Percentiles rank a stretch among this genome's conserved stretches.
Evolutionary conservation across 805 yeast genomes (phyloP).

Genomic region (Yarrowia sp.): DNA sequence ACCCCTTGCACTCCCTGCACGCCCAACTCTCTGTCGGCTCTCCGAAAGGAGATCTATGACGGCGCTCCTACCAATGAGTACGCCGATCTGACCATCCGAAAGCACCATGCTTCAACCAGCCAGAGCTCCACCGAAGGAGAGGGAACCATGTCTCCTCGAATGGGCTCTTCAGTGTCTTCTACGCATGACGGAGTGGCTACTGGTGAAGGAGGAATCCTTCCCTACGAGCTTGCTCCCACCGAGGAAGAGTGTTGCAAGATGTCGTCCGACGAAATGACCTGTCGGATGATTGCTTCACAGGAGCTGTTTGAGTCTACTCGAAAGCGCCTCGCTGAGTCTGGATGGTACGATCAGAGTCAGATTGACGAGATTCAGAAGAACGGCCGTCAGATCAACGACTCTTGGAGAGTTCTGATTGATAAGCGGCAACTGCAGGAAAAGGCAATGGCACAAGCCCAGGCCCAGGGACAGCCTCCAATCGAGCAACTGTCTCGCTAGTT

Average conservation of each 20-base stretch:
- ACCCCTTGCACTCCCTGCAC: slow-evolving; percentile 27
- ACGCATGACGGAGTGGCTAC: slow-evolving; percentile 19
- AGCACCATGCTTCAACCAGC: slow-evolving; percentile 18
- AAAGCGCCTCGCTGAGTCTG: slow-evolving; percentile 23
- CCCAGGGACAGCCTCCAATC: slow-evolving; percentile 1
- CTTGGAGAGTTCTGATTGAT: slow-evolving; percentile 11
- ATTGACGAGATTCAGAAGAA: slow-evolving; percentile 25
- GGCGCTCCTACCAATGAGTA: slow-evolving; percentile 9
- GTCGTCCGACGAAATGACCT: slow-evolving; percentile 24
- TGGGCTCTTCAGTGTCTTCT: slow-evolving; percentile 19
- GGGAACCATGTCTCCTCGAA: slow-evolving; percentile 22
- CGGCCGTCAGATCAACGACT: slow-evolving; percentile 10
- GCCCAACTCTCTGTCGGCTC: slow-evolving; percentile 17
- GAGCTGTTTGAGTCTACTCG: slow-evolving; percentile 24
- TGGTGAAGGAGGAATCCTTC: slow-evolving; percentile 25
- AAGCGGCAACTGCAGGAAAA: background rate
- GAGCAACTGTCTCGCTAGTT: slow-evolving; percentile 2
- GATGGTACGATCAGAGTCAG: slow-evolving; percentile 21
- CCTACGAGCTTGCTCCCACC: slow-evolving; percentile 22
- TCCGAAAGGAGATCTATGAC: slow-evolving; percentile 20
- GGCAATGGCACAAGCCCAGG: background rate
- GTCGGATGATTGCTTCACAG: slow-evolving; percentile 17
- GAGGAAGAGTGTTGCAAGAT: slow-evolving; percentile 20
- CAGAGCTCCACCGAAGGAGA: slow-evolving; percentile 25
- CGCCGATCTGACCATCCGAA: background rate